A percentile compares a stretch with the other conserved stretches of the same genome.
Evolutionary conservation across 495 filamentous ascomycete genomes (phyloP).

Genomic region (Lasiosphaeriaceae sp.): DNA sequence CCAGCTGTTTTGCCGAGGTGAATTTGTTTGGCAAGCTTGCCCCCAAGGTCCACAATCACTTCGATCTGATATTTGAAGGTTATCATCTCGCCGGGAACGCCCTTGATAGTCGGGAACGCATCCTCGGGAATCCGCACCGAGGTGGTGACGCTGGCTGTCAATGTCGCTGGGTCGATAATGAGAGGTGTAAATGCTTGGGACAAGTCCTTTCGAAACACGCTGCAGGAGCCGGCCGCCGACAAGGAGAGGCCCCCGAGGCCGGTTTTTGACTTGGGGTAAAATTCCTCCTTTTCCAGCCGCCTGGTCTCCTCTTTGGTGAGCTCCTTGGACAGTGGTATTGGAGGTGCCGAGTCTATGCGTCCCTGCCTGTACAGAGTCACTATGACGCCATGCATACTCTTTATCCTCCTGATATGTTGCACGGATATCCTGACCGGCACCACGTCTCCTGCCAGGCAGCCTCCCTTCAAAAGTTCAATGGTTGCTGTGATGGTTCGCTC

Average conservation of each 20-base stretch:
- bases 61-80: conserved; percentile 92
- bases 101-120: conserved; percentile 85
- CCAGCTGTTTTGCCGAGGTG: conserved; percentile 39
- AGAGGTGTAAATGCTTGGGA: conserved; percentile 82
- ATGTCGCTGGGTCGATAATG: conserved; percentile 74
- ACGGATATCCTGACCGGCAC: conserved; percentile 76
- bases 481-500: conserved; percentile 79
- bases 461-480: conserved; percentile 76
- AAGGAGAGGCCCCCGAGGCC: conserved; percentile 80
- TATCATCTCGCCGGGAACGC: conserved; percentile 86
- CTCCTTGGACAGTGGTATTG: conserved; percentile 50
- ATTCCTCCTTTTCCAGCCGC: conserved; percentile 68
- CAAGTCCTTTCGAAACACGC: conserved; percentile 89
- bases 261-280: conserved; percentile 66
- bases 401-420: conserved; percentile 80
- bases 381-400: conserved; percentile 87
- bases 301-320: conserved; percentile 60
- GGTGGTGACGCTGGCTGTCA: conserved; percentile 71
- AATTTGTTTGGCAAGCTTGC: conserved; percentile 65
- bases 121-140: conserved; percentile 85
- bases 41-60: conserved; percentile 85
- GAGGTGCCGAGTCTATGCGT: conserved; percentile 82
- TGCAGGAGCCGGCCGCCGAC: conserved; percentile 73
- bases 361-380: conserved; percentile 89
- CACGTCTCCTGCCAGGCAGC: conserved; percentile 81